These are phyloP conservation scores for Nelumbo lutea DNA, from an alignment of 164 flowering plant genomes.

Conservation along the genomic window DNA sequence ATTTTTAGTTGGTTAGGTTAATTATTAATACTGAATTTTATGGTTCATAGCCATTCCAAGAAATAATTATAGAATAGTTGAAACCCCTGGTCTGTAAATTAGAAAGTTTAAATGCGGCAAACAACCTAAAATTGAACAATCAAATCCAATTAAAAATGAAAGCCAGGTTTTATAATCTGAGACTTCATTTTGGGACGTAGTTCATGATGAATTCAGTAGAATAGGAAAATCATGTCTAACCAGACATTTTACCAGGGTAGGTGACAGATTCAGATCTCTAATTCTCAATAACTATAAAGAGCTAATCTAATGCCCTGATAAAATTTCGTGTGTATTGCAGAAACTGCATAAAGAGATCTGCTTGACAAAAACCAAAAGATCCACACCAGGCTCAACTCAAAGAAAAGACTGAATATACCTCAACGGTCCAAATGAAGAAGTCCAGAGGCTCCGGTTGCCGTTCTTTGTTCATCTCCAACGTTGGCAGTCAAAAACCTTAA, in stretches of 20 bases:
- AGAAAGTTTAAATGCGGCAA: neutral
- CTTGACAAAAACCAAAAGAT: neutral
- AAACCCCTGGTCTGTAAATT: neutral
- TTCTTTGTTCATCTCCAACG: slow-evolving; percentile 50
- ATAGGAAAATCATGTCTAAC: neutral
- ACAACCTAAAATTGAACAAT: neutral
- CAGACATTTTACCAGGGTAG: neutral
- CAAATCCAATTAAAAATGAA: neutral
- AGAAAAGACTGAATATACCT: slow-evolving; percentile 37
- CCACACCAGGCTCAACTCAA: neutral
- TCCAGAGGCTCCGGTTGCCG: slow-evolving; percentile 88
- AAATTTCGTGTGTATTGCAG: neutral
- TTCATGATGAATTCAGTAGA: neutral
- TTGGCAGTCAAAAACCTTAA: slow-evolving; percentile 10
- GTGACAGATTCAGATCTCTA: slow-evolving; percentile 10
- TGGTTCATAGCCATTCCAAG: neutral
- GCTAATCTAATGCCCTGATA: too few species aligned
- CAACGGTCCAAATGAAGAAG: slow-evolving; percentile 93
- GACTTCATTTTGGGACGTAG: neutral
- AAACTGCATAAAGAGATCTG: neutral
- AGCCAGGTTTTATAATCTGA: neutral
- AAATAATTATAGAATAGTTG: neutral
- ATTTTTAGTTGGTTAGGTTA: neutral
- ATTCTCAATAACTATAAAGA: too few species aligned
- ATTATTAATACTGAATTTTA: neutral